A percentile compares a stretch with the other conserved stretches of the same genome.
Evolutionary conservation across 108 stramenopile genomes (phyloP).

Genomic region (Fistulifera pelliculosa): DNA sequence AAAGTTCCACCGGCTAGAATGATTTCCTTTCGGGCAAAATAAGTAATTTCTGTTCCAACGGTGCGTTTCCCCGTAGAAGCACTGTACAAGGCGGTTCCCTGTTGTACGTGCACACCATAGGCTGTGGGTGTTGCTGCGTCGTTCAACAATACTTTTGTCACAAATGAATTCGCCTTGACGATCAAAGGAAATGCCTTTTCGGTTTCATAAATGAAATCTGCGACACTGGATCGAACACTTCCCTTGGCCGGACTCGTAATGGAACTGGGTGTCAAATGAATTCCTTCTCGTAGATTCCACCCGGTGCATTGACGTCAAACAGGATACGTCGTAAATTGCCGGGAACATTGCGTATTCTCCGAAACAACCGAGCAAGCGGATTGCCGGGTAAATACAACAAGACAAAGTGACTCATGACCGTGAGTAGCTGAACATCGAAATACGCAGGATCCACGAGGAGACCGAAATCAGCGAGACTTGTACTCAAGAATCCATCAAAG

Average conservation of each 20-base stretch:
- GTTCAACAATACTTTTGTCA: neutral
- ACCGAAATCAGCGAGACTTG: neutral
- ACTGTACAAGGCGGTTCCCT: neutral
- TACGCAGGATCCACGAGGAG: neutral
- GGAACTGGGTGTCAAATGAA: neutral
- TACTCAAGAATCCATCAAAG: slow-evolving; percentile 1
- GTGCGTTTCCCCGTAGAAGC: neutral
- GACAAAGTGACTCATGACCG: neutral
- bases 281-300: neutral
- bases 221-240: neutral
- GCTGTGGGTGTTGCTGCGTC: neutral
- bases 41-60: neutral
- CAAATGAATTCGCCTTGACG: neutral
- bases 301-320: neutral
- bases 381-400: neutral
- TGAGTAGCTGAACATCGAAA: neutral
- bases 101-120: neutral
- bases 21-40: slow-evolving; percentile 30
- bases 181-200: neutral
- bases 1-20: slow-evolving; percentile 59
- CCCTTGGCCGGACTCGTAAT: neutral
- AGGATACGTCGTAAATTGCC: neutral
- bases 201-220: neutral
- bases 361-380: neutral
- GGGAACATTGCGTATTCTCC: neutral